These are phyloP conservation scores for Ceriops zippeliana DNA, from an alignment of 345 rosid genomes.

Conservation along the genomic window DNA sequence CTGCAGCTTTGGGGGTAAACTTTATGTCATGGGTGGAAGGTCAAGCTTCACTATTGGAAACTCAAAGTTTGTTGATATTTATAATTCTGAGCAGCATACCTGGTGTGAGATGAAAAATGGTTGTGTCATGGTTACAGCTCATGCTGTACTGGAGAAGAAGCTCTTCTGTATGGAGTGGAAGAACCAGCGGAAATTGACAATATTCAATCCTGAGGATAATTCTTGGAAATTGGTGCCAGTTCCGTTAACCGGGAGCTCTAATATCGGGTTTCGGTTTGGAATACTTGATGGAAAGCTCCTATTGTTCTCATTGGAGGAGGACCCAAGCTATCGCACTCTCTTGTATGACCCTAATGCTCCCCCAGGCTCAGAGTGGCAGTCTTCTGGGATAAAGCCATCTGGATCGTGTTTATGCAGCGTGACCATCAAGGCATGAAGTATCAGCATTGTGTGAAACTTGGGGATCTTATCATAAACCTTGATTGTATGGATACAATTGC, in stretches of 20 bases:
- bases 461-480: background rate
- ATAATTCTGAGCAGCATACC: constrained; percentile 51
- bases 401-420: constrained; percentile 70
- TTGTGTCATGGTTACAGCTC: constrained; percentile 90
- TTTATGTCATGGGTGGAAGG: constrained; percentile 91
- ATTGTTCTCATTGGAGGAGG: constrained; percentile 56
- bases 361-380: constrained; percentile 72
- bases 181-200: constrained; percentile 69
- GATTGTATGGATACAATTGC: constrained; percentile 5
- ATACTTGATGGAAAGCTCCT: constrained; percentile 68
- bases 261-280: constrained; percentile 67
- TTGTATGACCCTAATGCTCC: constrained; percentile 70
- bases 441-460: background rate
- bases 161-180: constrained; percentile 93
- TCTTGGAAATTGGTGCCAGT: constrained; percentile 76
- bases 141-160: constrained; percentile 68
- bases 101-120: constrained; percentile 90
- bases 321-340: constrained; percentile 48
- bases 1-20: constrained; percentile 67
- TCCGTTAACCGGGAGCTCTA: constrained; percentile 70
- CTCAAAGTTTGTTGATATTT: constrained; percentile 69
- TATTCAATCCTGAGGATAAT: constrained; percentile 55
- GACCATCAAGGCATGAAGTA: constrained; percentile 60
- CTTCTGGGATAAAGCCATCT: constrained; percentile 60
- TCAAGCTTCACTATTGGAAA: constrained; percentile 90